A percentile compares a stretch with the other conserved stretches of the same genome.
phyloP scores from a whole-genome alignment of 2,329 filamentous ascomycete species.

The Colletotrichum tropicicola region DNA sequence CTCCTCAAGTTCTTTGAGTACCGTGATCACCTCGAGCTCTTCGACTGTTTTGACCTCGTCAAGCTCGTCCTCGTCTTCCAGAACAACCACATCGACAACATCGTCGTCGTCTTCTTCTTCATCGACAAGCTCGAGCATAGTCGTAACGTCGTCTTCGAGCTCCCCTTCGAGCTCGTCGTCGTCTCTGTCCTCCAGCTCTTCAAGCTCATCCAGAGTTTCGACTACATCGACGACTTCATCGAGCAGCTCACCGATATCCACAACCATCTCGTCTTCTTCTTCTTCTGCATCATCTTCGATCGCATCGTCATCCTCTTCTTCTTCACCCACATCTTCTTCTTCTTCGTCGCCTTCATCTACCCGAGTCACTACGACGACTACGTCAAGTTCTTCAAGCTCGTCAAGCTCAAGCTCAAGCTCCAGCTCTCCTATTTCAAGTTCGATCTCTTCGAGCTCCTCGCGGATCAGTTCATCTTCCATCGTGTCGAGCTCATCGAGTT shows the following conservation, averaged over 20 bases:
- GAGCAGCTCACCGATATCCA: not conserved
- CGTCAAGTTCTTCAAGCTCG: no score
- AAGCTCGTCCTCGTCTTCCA: not conserved
- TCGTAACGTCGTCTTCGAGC: no score
- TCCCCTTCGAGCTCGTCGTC: not conserved
- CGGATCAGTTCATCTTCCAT: not conserved
- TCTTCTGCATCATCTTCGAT: not conserved
- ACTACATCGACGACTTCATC: not conserved
- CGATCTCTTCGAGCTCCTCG: not conserved
- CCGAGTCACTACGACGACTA: no score
- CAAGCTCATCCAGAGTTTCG: not conserved
- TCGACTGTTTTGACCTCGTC: not conserved
- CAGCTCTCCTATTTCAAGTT: not conserved
- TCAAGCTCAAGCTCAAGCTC: not conserved
- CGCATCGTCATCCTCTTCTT: not conserved
- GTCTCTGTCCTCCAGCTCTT: not conserved
- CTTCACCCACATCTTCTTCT: not conserved
- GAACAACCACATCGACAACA: conserved; percentile 12
- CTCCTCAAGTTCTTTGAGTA: not conserved
- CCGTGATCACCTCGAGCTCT: not conserved
- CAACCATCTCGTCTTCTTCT: not conserved
- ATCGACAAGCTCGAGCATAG: no score
- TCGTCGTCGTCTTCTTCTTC: not conserved
- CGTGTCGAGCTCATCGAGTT: not conserved
- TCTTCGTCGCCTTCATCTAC: not conserved